Percentiles rank a stretch among this genome's conserved stretches.
phyloP scores from a whole-genome alignment of 169 alveolate species.

The Plasmodium billcollinsi region DNA sequence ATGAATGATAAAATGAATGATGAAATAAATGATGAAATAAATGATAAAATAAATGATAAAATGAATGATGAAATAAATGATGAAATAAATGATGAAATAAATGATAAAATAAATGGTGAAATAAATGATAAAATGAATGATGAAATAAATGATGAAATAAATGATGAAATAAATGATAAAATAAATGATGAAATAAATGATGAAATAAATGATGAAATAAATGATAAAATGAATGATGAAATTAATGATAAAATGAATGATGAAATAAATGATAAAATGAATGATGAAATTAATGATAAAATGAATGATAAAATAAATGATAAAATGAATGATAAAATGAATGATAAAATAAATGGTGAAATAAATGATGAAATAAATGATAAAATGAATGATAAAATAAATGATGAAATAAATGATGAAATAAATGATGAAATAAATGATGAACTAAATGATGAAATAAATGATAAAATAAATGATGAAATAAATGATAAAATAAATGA shows the following conservation, averaged over 20 bases:
- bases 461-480: background rate
- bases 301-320: background rate
- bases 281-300: background rate
- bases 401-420: background rate
- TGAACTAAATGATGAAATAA: background rate
- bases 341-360: background rate
- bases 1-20: background rate
- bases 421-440: background rate
- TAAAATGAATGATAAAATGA: background rate
- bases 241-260: background rate
- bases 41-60: background rate
- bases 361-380: background rate
- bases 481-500: background rate
- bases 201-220: background rate
- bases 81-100: background rate
- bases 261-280: background rate
- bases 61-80: background rate
- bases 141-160: background rate
- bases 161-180: background rate
- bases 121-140: background rate
- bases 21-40: background rate
- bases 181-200: background rate
- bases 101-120: background rate
- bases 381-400: background rate
- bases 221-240: background rate